Conservation (phyloP, 495 filamentous ascomycete species). For the Tuber brumale region DNA sequence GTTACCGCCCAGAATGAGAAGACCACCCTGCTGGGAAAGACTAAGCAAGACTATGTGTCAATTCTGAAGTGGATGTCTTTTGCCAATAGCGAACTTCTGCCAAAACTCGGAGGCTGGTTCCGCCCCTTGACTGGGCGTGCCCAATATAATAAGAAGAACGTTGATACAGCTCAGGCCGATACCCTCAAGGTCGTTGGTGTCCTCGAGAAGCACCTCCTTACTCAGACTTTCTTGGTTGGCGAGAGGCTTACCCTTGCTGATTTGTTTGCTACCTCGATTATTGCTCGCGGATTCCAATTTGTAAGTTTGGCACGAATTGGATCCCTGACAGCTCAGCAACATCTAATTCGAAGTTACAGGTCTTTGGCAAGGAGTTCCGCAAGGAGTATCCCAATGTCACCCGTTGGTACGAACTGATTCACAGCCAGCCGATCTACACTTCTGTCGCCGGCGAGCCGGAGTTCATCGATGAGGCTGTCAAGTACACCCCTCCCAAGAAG, state of each 20-base stretch:
- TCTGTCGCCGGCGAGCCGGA: conserved; percentile 64
- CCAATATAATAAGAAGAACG: conserved; percentile 94
- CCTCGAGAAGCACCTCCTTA: conserved; percentile 76
- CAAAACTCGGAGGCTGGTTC: conserved; percentile 73
- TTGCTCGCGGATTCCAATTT: conserved; percentile 77
- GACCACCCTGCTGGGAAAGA: conserved; percentile 96
- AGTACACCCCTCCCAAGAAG: conserved; percentile 89
- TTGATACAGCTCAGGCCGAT: conserved; percentile 67
- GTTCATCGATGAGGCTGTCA: conserved; percentile 76
- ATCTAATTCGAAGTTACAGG: conserved; percentile 30
- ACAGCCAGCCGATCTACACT: conserved; percentile 84
- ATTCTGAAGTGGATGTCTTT: conserved; percentile 97
- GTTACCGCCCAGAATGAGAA: conserved; percentile 99
- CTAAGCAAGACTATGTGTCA: conserved; percentile 97
- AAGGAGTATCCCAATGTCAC: conserved; percentile 70
- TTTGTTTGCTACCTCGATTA: conserved; percentile 68
- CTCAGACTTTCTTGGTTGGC: conserved; percentile 94
- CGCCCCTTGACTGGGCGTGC: conserved; percentile 75
- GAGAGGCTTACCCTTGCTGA: conserved; percentile 97
- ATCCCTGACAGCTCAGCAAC: conserved; percentile 1
- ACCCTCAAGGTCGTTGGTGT: conserved; percentile 60
- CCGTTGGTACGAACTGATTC: conserved; percentile 90
- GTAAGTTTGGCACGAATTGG: conserved; percentile 35
- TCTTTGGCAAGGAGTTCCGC: conserved; percentile 86
- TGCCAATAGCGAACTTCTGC: conserved; percentile 76